A percentile compares a stretch with the other conserved stretches of the same genome.
Evolutionary conservation across 2,329 filamentous ascomycete genomes (phyloP).

Genomic region (Chaetothyriales sp.): DNA sequence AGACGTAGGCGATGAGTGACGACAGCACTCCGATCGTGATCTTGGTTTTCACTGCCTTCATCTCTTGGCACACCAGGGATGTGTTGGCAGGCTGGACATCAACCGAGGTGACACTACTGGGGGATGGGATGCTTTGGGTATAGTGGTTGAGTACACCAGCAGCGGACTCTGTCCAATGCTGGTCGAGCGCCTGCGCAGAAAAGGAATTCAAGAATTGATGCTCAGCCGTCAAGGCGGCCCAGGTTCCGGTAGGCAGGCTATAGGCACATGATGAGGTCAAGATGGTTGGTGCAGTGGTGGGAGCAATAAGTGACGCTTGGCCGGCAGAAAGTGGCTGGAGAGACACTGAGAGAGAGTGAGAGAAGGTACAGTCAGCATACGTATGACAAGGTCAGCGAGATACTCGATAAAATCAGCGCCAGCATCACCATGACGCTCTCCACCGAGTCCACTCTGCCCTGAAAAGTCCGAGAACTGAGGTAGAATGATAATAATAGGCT

Average conservation of each 20-base stretch:
- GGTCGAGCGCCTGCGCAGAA: background rate
- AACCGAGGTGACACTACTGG: background rate
- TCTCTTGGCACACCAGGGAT: slow-evolving; percentile 17
- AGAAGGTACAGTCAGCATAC: background rate
- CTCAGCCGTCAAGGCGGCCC: background rate
- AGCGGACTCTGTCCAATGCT: background rate
- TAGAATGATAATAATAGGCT: background rate
- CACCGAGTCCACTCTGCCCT: background rate
- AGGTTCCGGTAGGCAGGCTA: background rate
- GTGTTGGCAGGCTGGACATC: background rate
- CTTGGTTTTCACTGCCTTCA: slow-evolving; percentile 25
- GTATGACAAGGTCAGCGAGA: background rate
- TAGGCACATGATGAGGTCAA: background rate
- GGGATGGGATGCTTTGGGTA: background rate
- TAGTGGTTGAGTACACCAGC: background rate
- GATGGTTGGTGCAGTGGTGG: background rate
- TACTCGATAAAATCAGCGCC: background rate
- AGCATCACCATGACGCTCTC: background rate
- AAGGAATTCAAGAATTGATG: background rate
- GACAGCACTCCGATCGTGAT: slow-evolving; percentile 27
- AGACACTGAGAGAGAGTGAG: background rate
- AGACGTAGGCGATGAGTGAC: slow-evolving; percentile 28
- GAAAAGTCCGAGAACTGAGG: background rate
- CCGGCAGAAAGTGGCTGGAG: background rate
- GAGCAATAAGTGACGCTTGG: background rate